Conservation (phyloP, 2,329 filamentous ascomycete species). For the Sarocladiaceae sp. region DNA sequence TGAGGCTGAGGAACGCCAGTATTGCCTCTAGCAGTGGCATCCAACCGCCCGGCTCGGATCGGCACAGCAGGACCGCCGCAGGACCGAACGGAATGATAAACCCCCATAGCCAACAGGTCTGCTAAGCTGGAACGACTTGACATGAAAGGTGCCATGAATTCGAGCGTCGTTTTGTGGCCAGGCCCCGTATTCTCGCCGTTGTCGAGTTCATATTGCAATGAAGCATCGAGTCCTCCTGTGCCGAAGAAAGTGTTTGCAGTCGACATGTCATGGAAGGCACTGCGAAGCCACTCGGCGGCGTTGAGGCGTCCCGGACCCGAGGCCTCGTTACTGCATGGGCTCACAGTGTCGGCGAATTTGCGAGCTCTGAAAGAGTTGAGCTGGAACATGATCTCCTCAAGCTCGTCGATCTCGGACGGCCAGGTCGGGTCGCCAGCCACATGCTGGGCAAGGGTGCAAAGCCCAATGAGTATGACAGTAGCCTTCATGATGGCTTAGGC, state of each 20-base stretch:
- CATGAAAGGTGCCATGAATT: constrained; percentile 47
- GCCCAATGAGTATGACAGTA: constrained; percentile 21
- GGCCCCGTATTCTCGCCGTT: constrained; percentile 51
- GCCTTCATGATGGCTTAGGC: constrained; percentile 19
- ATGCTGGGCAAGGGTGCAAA: constrained; percentile 29
- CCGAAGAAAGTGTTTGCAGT: constrained; percentile 42
- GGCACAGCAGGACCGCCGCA: constrained; percentile 53
- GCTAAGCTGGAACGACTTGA: constrained; percentile 45
- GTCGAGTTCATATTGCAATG: constrained; percentile 51
- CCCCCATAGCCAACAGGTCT: constrained; percentile 52
- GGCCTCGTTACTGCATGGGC: constrained; percentile 48
- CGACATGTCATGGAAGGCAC: constrained; percentile 57
- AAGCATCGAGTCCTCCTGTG: constrained; percentile 51
- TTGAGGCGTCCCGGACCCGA: constrained; percentile 49
- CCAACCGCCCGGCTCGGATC: constrained; percentile 45
- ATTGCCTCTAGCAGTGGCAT: constrained; percentile 42
- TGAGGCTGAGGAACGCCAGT: constrained; percentile 51
- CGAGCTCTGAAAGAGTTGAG: constrained; percentile 47
- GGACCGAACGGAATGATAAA: constrained; percentile 51
- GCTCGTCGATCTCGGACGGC: constrained; percentile 52
- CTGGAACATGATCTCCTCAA: constrained; percentile 53
- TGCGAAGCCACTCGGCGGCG: constrained; percentile 55
- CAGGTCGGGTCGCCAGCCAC: constrained; percentile 48
- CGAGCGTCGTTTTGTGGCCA: constrained; percentile 46
- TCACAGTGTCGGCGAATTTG: constrained; percentile 50